Evolutionary conservation across 345 rosid genomes (phyloP).

Genomic region (Turnera subulata): DNA sequence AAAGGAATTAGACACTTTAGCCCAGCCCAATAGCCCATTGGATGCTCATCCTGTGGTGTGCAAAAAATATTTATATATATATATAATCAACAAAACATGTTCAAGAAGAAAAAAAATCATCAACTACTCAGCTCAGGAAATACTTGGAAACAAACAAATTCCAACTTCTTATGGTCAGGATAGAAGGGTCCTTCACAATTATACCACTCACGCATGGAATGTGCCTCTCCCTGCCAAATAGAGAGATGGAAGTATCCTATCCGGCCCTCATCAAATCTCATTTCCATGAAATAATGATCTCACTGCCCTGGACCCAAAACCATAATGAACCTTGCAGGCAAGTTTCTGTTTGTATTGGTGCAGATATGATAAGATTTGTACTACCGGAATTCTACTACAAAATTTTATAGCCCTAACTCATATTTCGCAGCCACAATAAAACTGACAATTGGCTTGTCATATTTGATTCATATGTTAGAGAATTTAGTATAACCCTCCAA

Average conservation of each 20-base stretch:
- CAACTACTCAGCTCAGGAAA: too few species aligned
- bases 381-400: background rate
- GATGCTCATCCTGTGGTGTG: slow-evolving; percentile 32
- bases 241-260: slow-evolving; percentile 11
- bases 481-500: too few species aligned
- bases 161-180: slow-evolving; percentile 3
- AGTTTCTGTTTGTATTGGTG: background rate
- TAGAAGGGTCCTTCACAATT: slow-evolving; percentile 9
- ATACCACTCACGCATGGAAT: slow-evolving; percentile 33
- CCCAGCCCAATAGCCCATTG: slow-evolving; percentile 23
- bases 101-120: too few species aligned
- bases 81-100: too few species aligned
- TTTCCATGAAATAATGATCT: slow-evolving; percentile 4
- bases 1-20: background rate
- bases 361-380: background rate
- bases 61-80: too few species aligned
- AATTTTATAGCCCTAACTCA: background rate
- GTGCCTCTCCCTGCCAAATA: slow-evolving; percentile 20
- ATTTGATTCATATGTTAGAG: too few species aligned
- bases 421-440: too few species aligned
- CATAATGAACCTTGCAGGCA: slow-evolving; percentile 1
- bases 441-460: too few species aligned
- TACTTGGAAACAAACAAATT: too few species aligned
- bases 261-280: background rate
- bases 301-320: slow-evolving; percentile 6